Base-by-base conservation (phyloP, 768 basidiomycete species). In the Infundibulicybe gibba region DNA sequence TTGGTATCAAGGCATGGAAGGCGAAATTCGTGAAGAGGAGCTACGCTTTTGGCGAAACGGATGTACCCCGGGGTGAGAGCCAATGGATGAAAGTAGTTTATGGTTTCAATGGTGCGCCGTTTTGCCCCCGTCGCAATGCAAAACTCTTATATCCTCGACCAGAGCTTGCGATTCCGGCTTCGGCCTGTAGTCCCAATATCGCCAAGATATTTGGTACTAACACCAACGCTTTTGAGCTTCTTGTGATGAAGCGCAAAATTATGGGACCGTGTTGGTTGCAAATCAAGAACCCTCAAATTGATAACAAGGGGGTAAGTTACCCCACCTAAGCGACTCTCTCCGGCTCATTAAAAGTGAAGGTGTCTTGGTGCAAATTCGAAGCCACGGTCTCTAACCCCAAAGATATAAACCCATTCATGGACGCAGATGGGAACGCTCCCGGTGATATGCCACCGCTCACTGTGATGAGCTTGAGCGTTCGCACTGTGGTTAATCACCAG, bases 251-350 rank as follows among this genome's bases (percentile, higher is more conserved):
- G 65, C 83, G 94, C 30, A 97, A 94, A 68, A 97, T 98, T 48
- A 97, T 97, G 94, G 97, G 97, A 0, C 94, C 97, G 0, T 98
- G 97, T 61, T 99, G 97, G 97, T 71, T 99, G 39, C 77, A 85
- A 47, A 78, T 99, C 51, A 86, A 87, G 66, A 77, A 85, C 40
- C 85, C 87, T 1, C 66, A 75, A 17, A 68, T 94, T 14, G 89
- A 88, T 41, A 68, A 83, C 55, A 86, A 90, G 65, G 89, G 88
- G 2, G 94, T 97, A 62, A 44, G 86, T 64, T 15, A 2, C 30
- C 6, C 19, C 41, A 19, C 19, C 17, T n/a, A n/a, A n/a, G n/a
- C 43, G 25, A 43, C 8, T 30, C 13, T 33, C n/a, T n/a, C n/a
- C 37, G 43, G 25, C 34, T 32, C 25, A 47, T 47, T 5, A 13